Evolutionary conservation across 768 basidiomycete species (phyloP).

Genomic region (Suillus subalutaceus): DNA sequence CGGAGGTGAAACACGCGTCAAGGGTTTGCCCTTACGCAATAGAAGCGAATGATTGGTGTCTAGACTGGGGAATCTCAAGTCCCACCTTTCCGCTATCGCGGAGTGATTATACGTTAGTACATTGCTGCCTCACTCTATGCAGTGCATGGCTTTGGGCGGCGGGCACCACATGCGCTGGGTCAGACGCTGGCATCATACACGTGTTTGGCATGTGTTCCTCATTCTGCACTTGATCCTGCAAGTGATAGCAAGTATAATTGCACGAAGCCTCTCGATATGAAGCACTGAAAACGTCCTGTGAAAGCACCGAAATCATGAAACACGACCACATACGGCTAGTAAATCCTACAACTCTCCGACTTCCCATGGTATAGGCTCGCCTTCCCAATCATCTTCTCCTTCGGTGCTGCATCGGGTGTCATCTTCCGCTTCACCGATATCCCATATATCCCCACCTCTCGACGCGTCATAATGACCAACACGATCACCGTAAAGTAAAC

Average conservation of each 20-base stretch:
- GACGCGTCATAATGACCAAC: conserved; percentile 58
- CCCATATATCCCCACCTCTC: conserved; percentile 78
- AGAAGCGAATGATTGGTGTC: conserved; percentile 16
- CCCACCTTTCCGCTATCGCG: conserved; percentile 16
- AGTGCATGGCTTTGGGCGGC: conserved; percentile 16
- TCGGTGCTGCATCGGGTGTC: conserved; percentile 45
- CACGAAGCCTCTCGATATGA: conserved; percentile 33
- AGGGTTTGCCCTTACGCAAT: conserved; percentile 27
- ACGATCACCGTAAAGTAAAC: conserved; percentile 61
- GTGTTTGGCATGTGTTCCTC: conserved; percentile 28
- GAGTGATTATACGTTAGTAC: conserved; percentile 21
- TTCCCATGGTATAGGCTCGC: conserved; percentile 83
- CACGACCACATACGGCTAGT: conserved; percentile 33
- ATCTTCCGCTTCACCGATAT: conserved; percentile 63
- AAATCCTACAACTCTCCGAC: conserved; percentile 64
- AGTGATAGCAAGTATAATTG: conserved; percentile 25
- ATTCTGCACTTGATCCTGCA: conserved; percentile 20
- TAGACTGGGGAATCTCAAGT: conserved; percentile 10
- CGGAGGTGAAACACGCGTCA: conserved; percentile 30
- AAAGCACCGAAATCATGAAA: conserved; percentile 24
- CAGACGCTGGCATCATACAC: conserved; percentile 19
- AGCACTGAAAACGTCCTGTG: conserved; percentile 31
- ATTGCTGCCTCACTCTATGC: conserved; percentile 16
- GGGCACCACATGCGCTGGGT: background rate
- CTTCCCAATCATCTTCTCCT: conserved; percentile 72